Base-by-base conservation (phyloP, 2,329 filamentous ascomycete species). In the Fusarium solani-melongenae region DNA sequence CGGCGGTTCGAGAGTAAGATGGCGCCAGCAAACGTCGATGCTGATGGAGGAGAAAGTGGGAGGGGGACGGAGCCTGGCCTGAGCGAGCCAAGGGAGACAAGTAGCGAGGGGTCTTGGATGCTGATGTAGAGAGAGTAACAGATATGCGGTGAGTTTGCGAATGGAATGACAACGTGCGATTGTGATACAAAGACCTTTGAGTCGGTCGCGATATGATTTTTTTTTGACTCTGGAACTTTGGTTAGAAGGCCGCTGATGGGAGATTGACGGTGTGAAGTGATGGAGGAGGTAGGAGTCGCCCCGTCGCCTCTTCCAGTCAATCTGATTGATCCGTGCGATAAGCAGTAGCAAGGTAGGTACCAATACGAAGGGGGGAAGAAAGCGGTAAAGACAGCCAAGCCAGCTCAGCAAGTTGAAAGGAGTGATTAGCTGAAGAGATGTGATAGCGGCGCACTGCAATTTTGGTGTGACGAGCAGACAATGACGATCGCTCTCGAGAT, bases 211-310 rank as follows among this genome's bases (percentile, higher is more conserved):
- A 36, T 34, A 61, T 46, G 51, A 44, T 36, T 44, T 44, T 44
- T 62, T 74, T 64, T 67, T 58, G 66, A 64, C 53, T 53, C 60
- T 66, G 61, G 36, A 51, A 57, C 55, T 57, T 57, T 56, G 53
- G 55, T n/a, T 38, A 57, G 34, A 63, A 62, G 60, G 59, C 49
- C 55, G 59, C 64, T 64, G 66, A 69, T 63, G 62, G 62, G 53
- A 70, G 70, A 74, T 70, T 74, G 69, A 73, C 72, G 72, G 72
- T 75, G 72, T 75, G 72, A 74, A 69, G 72, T 67, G 64, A 59
- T 63, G 36, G 53, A 71, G 39, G 62, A 64, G 59, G 58, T 31
- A 22, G 24, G 44, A 74, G 68, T 57, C 57, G 56, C 71, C 63
- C 59, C 59, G 60, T 71, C 44, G 59, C 55, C 49, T 71, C 53